Evolutionary conservation across 163 green algal species (phyloP).

Genomic region (Coccomyxa subellipsoidea): DNA sequence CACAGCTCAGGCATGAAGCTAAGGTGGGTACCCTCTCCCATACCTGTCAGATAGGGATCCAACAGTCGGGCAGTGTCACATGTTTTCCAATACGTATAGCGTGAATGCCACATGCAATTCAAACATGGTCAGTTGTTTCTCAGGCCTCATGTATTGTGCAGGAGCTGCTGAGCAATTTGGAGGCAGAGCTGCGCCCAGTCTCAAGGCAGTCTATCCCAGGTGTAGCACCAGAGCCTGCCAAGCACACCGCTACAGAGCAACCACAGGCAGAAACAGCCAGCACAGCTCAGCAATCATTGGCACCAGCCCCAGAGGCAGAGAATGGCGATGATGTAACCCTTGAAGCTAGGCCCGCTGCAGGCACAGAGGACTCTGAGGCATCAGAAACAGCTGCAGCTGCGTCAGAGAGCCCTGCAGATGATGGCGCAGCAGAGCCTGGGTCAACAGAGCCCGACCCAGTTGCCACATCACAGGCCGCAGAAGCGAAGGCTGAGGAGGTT

Average conservation of each 20-base stretch:
- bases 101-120: too few relatives aligned
- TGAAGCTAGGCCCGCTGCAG: neutral
- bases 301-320: neutral
- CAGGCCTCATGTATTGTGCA: slow-evolving; percentile 12
- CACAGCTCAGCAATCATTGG: neutral
- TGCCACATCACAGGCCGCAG: neutral
- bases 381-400: neutral
- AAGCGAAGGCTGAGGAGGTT: neutral
- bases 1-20: slow-evolving; percentile 50
- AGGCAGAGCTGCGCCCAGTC: slow-evolving; percentile 15
- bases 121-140: neutral
- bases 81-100: too few relatives aligned
- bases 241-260: neutral
- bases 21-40: too few relatives aligned
- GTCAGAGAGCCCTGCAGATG: neutral
- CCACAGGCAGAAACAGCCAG: neutral
- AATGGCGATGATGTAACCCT: neutral
- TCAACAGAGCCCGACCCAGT: neutral
- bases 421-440: neutral
- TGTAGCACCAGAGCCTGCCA: neutral
- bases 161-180: slow-evolving; percentile 40
- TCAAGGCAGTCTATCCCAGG: neutral
- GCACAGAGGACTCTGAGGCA: neutral
- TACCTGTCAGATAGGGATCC: too few relatives aligned
- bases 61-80: too few relatives aligned